Evolutionary conservation across 1,139 yeast genomes (phyloP).

Genomic region (Scheffersomyces quercinus): DNA sequence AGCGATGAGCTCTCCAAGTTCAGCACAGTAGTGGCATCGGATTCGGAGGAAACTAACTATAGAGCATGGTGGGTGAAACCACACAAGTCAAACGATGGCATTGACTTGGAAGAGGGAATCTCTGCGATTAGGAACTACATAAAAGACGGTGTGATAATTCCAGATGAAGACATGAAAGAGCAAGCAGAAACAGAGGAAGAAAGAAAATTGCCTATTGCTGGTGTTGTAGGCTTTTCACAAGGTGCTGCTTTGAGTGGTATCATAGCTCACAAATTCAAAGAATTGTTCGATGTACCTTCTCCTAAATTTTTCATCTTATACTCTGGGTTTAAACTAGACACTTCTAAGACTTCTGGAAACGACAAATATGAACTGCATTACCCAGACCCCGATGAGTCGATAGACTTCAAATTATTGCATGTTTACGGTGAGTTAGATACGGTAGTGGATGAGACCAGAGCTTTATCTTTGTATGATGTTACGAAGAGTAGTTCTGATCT

Average conservation of each 20-base stretch:
- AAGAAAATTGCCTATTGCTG: slow-evolving; percentile 35
- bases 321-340: slow-evolving; percentile 72
- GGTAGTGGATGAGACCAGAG: slow-evolving; percentile 75
- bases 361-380: slow-evolving; percentile 31
- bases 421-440: slow-evolving; percentile 88
- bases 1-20: slow-evolving; percentile 46
- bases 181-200: slow-evolving; percentile 24
- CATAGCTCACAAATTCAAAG: slow-evolving; percentile 31
- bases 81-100: slow-evolving; percentile 17
- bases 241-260: slow-evolving; percentile 51
- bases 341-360: slow-evolving; percentile 38
- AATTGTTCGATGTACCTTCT: slow-evolving; percentile 22
- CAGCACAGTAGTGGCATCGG: slow-evolving; percentile 25
- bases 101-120: slow-evolving; percentile 31
- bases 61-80: slow-evolving; percentile 44
- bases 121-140: slow-evolving; percentile 32
- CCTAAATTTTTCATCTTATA: slow-evolving; percentile 73
- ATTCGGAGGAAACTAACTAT: slow-evolving; percentile 25
- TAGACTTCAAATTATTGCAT: slow-evolving; percentile 54
- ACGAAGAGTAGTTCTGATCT: slow-evolving; percentile 49
- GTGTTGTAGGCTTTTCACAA: slow-evolving; percentile 47
- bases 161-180: slow-evolving; percentile 21
- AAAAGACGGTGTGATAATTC: slow-evolving; percentile 29
- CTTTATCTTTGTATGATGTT: slow-evolving; percentile 55
- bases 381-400: slow-evolving; percentile 11